These are phyloP conservation scores for Pistacia vera DNA, from an alignment of 345 rosid genomes.

Conservation along the genomic window DNA sequence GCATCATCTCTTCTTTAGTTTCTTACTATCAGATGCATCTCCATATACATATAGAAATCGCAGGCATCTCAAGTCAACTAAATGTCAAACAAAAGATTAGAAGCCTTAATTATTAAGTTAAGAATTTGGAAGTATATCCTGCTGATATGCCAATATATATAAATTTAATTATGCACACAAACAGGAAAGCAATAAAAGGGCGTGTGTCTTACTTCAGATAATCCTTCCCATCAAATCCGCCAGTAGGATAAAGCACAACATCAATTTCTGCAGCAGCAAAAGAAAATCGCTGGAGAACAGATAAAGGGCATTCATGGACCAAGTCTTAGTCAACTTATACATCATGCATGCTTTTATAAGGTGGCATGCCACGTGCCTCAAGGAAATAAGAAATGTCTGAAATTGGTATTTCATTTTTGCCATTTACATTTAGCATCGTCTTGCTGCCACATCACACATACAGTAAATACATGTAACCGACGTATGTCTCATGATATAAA, in stretches of 20 bases:
- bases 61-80: neutral
- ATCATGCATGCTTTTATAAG: neutral
- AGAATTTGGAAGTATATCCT: neutral
- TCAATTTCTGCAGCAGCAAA: conserved; percentile 68
- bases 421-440: neutral
- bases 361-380: neutral
- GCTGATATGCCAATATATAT: neutral
- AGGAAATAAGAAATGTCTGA: neutral
- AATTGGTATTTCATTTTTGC: neutral
- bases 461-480: too few relatives aligned
- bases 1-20: neutral
- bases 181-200: neutral
- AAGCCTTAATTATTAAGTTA: neutral
- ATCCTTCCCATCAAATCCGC: conserved; percentile 59
- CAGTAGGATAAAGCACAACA: conserved; percentile 68
- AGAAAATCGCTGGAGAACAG: conserved; percentile 62
- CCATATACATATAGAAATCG: neutral
- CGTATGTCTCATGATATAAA: neutral
- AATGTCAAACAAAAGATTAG: neutral
- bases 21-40: neutral
- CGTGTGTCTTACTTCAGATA: conserved; percentile 58
- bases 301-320: conserved; percentile 13
- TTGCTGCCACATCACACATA: neutral
- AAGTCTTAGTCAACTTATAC: neutral
- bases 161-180: neutral